Evolutionary conservation across 345 rosid genomes (phyloP).

Genomic region (Euclidium syriacum): DNA sequence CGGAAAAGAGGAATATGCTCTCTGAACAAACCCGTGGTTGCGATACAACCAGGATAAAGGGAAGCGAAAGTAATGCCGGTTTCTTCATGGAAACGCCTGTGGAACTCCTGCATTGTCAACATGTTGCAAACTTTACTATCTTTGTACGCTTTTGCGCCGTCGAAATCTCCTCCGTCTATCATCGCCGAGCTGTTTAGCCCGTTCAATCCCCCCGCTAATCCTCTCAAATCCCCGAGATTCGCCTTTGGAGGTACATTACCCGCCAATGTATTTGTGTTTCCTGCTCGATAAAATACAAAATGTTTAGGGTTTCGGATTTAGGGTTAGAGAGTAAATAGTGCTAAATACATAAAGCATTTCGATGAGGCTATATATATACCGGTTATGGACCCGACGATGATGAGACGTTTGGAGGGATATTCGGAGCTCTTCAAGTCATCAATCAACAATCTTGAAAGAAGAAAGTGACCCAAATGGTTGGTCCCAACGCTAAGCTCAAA

Average conservation of each 20-base stretch:
- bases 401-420: constrained; percentile 80
- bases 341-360: neutral
- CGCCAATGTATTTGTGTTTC: constrained; percentile 93
- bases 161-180: constrained; percentile 94
- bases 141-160: constrained; percentile 96
- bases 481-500: constrained; percentile 95
- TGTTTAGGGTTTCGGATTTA: neutral
- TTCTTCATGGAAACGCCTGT: constrained; percentile 84
- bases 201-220: constrained; percentile 75
- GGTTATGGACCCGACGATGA: constrained; percentile 92
- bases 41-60: constrained; percentile 95
- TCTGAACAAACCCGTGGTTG: constrained; percentile 91
- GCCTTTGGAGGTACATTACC: constrained; percentile 99
- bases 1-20: constrained; percentile 96
- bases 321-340: neutral
- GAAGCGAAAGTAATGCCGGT: constrained; percentile 83
- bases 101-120: constrained; percentile 96
- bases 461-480: constrained; percentile 93
- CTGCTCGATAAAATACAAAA: constrained; percentile 17
- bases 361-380: constrained; percentile 40
- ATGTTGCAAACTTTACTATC: constrained; percentile 99
- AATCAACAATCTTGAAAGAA: constrained; percentile 74
- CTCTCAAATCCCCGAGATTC: constrained; percentile 87
- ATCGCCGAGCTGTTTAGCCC: constrained; percentile 76
- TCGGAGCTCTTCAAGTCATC: constrained; percentile 79